Evolutionary conservation across 2,329 filamentous ascomycete species (phyloP), one percentile per base, ranked within the genome.

Genomic region (Hypomyces rosellus): DNA sequence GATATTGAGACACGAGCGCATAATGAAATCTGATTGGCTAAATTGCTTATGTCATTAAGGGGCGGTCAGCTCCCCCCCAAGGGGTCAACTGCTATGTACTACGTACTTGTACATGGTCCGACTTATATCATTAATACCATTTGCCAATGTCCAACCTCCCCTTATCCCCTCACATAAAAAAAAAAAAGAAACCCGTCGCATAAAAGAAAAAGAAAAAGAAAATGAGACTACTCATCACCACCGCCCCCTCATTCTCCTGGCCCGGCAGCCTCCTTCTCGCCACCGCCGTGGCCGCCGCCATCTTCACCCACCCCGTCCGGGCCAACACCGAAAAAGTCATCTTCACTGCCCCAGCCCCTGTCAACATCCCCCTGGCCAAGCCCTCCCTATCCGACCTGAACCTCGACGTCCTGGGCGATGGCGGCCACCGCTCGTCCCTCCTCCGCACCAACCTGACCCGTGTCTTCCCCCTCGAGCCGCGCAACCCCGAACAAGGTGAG

Each of bases 301-400:
- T 49, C 12, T 18, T 54, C 38, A 15, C 55, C 15, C 13, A 44
- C 30, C 48, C 54, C 12, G 59, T 50, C 34, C 34, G 57, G 18
- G 89, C 86, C 65, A 97, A 99, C 67, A 86, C 87, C 49, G 93
- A 97, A 67, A 99, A 99, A 71, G 76, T 81, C 59, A 89, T 97
- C 62, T 97, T 99, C 72, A 74, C 86, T 34, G 89, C 81, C 18
- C 90, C 91, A 11, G 64, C 71, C 33, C 67, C 74, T 33, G 67
- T 81, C 60, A 67, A 74, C 49, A 68, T 87, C 42, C 79, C 85
- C 15, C 52, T 57, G 9, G 55, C 59, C 14, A 52, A 56, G n/a
- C 61, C 65, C 13, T 55, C 63, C 0, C 57, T 68, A 74, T 58
- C 79, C 78, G 51, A 77, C 71, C 74, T 91, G 36, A 75, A 77